Evolutionary conservation across 495 filamentous ascomycete genomes (phyloP), one percentile per base, ranked within the genome.

Genomic region (Monascus purpureus): DNA sequence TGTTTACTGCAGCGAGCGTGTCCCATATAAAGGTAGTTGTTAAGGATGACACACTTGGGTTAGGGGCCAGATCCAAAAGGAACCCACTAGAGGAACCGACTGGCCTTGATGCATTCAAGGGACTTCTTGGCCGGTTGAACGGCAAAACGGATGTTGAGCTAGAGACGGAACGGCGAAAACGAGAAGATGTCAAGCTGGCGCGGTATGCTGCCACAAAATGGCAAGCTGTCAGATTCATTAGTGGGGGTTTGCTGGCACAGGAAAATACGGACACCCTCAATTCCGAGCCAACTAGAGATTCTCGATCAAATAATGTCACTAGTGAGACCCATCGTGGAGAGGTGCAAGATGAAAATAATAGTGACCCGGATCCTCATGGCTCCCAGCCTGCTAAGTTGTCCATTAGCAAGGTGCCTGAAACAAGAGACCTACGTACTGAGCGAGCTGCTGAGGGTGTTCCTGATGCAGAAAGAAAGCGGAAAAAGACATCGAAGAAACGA

Each of bases 1-100:
- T 78, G 36, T 75, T 84, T 50, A 85, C 80, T 20, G 68, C 75
- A 2, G 81, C 75, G 17, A 90, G 73, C 52, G 66, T 75, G 25
- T 77, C 80, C 0, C 78, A 86, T 41, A 84, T 93, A 33, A 73
- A 72, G 29, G 77, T 93, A 18, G 52, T 68, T 13, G 52, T 94
- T 24, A 93, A 92, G 53, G 87, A 94, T 42, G 82, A 93, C 45
- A 93, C 74, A 31, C 68, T 90, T 9, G 88, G 88, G 2, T 65
- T 97, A 13, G 88, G 88, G 19, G 87, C 85, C 20, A 80, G 80
- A 43, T 51, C 61, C 9, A 75, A 71, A 31, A 66, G 62, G 28
- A 72, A 73, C 31, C 43, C 52, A 16, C 47, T 57, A n/a, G 60
- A 65, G 29, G 72, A 79, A 32, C 78, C 85, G 38, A 82, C 80